Evolutionary conservation across 2,329 filamentous ascomycete species (phyloP).

Genomic region (Epichloe amarillans): DNA sequence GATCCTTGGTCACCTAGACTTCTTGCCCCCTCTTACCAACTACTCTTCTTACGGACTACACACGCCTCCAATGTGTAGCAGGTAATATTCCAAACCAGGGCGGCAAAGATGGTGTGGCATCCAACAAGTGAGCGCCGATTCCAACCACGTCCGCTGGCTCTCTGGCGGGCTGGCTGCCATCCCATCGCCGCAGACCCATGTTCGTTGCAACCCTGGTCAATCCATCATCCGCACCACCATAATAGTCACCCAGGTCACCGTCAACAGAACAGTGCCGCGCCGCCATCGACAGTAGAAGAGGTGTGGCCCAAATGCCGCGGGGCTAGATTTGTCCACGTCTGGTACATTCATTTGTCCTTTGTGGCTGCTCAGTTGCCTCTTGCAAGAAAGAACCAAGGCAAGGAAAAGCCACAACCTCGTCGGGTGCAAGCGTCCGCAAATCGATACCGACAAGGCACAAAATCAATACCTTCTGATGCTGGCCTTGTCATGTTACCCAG

Average conservation of each 20-base stretch:
- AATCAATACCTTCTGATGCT: background rate
- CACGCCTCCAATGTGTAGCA: background rate
- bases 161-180: background rate
- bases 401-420: background rate
- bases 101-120: conserved; percentile 3
- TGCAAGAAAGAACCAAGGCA: background rate
- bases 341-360: background rate
- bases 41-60: background rate
- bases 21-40: background rate
- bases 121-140: background rate
- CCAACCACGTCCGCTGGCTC: background rate
- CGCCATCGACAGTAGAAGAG: conserved; percentile 4
- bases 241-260: background rate
- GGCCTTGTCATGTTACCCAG: background rate
- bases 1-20: background rate
- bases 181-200: conserved; percentile 3
- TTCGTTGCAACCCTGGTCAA: conserved; percentile 6
- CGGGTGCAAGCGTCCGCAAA: background rate
- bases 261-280: conserved; percentile 6
- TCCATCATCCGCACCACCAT: conserved; percentile 5
- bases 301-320: conserved; percentile 1
- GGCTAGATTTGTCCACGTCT: background rate
- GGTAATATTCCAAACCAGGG: background rate
- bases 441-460: background rate
- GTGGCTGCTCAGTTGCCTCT: background rate